Evolutionary conservation across 2,329 filamentous ascomycete genomes (phyloP).

Genomic region (Simplicillium aogashimaense): DNA sequence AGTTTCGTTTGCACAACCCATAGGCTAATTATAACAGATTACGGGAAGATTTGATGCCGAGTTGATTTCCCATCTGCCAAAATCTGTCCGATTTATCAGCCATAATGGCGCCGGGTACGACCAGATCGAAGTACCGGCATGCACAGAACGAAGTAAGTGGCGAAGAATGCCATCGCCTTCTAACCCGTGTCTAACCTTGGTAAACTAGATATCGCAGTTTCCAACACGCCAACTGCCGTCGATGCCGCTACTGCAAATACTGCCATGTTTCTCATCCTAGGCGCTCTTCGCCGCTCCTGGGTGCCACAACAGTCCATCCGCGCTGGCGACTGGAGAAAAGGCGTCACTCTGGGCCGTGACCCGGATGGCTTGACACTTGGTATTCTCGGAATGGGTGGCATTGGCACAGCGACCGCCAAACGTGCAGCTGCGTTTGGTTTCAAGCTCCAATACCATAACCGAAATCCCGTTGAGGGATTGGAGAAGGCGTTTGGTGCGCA

Average conservation of each 20-base stretch:
- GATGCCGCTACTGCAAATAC: constrained; percentile 60
- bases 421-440: constrained; percentile 45
- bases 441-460: constrained; percentile 49
- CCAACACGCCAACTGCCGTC: constrained; percentile 54
- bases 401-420: constrained; percentile 37
- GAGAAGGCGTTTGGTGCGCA: constrained; percentile 27
- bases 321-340: constrained; percentile 43
- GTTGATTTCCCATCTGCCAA: constrained; percentile 34
- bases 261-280: constrained; percentile 59
- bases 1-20: no score
- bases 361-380: constrained; percentile 55
- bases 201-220: constrained; percentile 35
- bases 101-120: constrained; percentile 49
- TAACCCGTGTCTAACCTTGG: background rate
- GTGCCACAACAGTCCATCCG: background rate
- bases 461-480: constrained; percentile 21
- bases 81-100: constrained; percentile 26
- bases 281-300: constrained; percentile 46
- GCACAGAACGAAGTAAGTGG: constrained; percentile 28
- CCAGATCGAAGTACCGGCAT: constrained; percentile 53
- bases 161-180: no score
- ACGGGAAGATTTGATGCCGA: constrained; percentile 53
- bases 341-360: constrained; percentile 50
- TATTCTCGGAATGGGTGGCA: constrained; percentile 51
- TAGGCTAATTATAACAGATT: constrained; percentile 19